Evolutionary conservation across 1,284 basidiomycete species (phyloP).

Genomic region (Rhizopogon hawkerae): DNA sequence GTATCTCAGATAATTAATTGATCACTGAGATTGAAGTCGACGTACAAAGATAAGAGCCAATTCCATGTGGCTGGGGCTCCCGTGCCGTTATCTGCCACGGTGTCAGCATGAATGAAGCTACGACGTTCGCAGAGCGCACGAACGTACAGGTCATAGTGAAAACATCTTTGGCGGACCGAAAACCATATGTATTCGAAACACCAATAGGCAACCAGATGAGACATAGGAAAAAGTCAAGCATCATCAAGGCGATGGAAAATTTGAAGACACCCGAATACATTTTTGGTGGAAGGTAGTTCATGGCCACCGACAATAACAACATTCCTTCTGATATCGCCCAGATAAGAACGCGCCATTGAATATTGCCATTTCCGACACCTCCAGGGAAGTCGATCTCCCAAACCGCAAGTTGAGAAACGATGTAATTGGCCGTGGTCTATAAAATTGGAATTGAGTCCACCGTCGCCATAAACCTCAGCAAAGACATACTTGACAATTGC

Average conservation of each 20-base stretch:
- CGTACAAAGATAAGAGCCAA: slow-evolving; percentile 74
- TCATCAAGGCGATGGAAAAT: slow-evolving; percentile 61
- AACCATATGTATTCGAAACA: slow-evolving; percentile 75
- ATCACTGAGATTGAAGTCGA: not conserved
- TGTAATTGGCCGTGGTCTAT: slow-evolving; percentile 76
- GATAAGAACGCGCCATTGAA: slow-evolving; percentile 76
- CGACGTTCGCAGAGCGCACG: not conserved
- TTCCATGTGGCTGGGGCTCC: slow-evolving; percentile 80
- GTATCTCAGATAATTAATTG: slow-evolving; percentile 7
- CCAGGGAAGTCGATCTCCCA: slow-evolving; percentile 76
- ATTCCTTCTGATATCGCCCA: slow-evolving; percentile 73
- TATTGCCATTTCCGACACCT: slow-evolving; percentile 55
- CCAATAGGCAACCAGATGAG: slow-evolving; percentile 85
- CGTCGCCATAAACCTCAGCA: not conserved
- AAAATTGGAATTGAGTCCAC: slow-evolving; percentile 1
- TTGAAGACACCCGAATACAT: slow-evolving; percentile 69
- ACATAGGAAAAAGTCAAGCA: slow-evolving; percentile 78
- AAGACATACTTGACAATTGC: slow-evolving; percentile 63
- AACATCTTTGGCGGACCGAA: slow-evolving; percentile 69
- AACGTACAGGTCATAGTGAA: slow-evolving; percentile 72
- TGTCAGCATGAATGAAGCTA: slow-evolving; percentile 5
- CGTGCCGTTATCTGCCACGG: slow-evolving; percentile 67
- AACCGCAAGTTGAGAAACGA: slow-evolving; percentile 72
- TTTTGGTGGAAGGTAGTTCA: slow-evolving; percentile 75
- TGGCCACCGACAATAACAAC: slow-evolving; percentile 58